These are phyloP conservation scores for Amanita pallidorosea DNA, from an alignment of 768 basidiomycete species.

Conservation along the genomic window DNA sequence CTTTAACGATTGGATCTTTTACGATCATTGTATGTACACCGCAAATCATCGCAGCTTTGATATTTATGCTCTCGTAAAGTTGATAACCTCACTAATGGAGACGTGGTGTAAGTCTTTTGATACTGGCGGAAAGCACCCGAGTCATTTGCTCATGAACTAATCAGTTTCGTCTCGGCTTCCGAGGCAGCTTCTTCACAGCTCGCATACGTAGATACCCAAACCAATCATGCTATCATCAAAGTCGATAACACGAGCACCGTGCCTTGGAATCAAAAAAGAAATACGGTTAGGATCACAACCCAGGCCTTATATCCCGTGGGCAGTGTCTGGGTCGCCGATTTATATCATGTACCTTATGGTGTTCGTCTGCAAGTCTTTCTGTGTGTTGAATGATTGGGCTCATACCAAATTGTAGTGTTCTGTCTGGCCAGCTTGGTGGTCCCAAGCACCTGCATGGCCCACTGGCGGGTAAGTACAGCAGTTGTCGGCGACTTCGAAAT, in stretches of 20 bases:
- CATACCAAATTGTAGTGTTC: slow-evolving; percentile 36
- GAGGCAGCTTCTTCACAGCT: slow-evolving; percentile 38
- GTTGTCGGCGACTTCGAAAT: neutral
- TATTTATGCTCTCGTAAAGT: neutral
- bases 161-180: slow-evolving; percentile 39
- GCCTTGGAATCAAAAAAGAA: slow-evolving; percentile 43
- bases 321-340: slow-evolving; percentile 54
- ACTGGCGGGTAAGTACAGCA: slow-evolving; percentile 34
- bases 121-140: neutral
- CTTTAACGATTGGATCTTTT: neutral
- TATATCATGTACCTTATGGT: slow-evolving; percentile 55
- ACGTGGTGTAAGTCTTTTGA: neutral
- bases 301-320: slow-evolving; percentile 47
- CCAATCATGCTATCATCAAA: slow-evolving; percentile 66
- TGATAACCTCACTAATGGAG: neutral
- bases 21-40: neutral
- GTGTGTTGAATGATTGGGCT: neutral
- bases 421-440: slow-evolving; percentile 62
- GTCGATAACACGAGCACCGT: slow-evolving; percentile 62
- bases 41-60: neutral
- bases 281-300: slow-evolving; percentile 54
- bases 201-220: slow-evolving; percentile 48
- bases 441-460: slow-evolving; percentile 51
- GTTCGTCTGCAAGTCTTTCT: slow-evolving; percentile 22
- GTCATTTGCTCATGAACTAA: neutral